These are phyloP conservation scores for Ascosphaera pollenicola DNA, from an alignment of 2,329 filamentous ascomycete species.

Conservation along the genomic window DNA sequence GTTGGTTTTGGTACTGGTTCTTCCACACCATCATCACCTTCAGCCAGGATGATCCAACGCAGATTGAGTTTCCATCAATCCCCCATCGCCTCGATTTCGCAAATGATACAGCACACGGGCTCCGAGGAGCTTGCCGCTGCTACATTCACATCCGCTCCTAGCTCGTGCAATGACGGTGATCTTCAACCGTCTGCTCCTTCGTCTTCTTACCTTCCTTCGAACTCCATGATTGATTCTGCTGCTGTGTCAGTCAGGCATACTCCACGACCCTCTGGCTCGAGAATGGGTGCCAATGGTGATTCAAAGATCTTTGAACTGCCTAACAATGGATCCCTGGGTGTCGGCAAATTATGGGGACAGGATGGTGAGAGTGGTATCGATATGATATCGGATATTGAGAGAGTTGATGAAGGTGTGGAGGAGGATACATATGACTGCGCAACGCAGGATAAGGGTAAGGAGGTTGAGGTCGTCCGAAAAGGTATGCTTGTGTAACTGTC, in stretches of 20 bases:
- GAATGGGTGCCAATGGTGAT: conserved; percentile 10
- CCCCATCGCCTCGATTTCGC: background rate
- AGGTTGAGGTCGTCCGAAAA: conserved; percentile 16
- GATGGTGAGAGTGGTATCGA: conserved; percentile 29
- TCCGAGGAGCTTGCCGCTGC: background rate
- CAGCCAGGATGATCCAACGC: background rate
- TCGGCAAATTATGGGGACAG: conserved; percentile 5
- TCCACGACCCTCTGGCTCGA: conserved; percentile 7
- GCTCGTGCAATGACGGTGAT: background rate
- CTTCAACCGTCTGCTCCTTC: background rate
- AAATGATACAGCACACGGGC: background rate
- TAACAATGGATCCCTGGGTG: background rate
- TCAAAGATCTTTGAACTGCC: conserved; percentile 9
- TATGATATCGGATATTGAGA: conserved; percentile 17
- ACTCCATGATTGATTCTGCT: background rate
- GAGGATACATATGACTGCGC: conserved; percentile 1
- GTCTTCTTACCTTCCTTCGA: background rate
- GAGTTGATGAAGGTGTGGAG: conserved; percentile 15
- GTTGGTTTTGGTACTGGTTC: background rate
- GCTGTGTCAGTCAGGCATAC: conserved; percentile 2
- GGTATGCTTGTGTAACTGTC: conserved; percentile 11
- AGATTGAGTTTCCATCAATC: background rate
- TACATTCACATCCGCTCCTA: no score
- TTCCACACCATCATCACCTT: background rate
- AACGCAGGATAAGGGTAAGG: conserved; percentile 3